These are phyloP conservation scores for Barbarea vulgaris DNA, from an alignment of 345 rosid species.

Conservation along the genomic window DNA sequence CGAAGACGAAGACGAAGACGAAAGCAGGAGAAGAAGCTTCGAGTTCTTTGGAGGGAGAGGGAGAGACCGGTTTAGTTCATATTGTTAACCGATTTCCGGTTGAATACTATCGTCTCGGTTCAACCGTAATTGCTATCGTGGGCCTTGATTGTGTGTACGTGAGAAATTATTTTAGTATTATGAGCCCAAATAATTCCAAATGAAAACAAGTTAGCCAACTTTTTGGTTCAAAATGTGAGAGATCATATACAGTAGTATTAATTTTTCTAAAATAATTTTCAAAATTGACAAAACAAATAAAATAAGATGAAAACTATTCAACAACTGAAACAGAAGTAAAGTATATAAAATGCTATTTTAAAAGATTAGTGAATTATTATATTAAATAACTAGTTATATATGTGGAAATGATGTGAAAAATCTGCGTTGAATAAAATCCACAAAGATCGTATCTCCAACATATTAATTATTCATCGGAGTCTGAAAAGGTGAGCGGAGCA, in stretches of 20 bases:
- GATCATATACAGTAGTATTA: no score
- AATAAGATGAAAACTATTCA: no score
- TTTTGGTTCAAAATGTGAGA: no score
- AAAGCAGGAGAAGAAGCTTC: conserved; percentile 23
- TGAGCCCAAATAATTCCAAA: neutral
- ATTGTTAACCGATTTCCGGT: neutral
- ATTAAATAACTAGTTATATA: no score
- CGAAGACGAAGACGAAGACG: neutral
- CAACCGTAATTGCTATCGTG: neutral
- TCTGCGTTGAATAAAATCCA: neutral
- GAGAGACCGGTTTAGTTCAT: neutral
- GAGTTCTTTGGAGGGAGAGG: conserved; percentile 30
- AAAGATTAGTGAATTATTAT: no score
- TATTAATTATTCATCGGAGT: neutral
- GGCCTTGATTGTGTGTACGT: neutral
- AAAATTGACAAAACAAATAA: no score
- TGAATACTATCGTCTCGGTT: neutral
- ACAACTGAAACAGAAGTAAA: no score
- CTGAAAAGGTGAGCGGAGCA: neutral
- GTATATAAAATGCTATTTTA: no score
- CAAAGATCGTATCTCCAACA: neutral
- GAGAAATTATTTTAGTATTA: neutral
- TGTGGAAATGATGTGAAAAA: neutral
- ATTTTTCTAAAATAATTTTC: no score
- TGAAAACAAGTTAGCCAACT: no score